These are phyloP conservation scores for Dendrocalamus sinicus DNA, from an alignment of 176 grass and related monocot species.

Conservation along the genomic window DNA sequence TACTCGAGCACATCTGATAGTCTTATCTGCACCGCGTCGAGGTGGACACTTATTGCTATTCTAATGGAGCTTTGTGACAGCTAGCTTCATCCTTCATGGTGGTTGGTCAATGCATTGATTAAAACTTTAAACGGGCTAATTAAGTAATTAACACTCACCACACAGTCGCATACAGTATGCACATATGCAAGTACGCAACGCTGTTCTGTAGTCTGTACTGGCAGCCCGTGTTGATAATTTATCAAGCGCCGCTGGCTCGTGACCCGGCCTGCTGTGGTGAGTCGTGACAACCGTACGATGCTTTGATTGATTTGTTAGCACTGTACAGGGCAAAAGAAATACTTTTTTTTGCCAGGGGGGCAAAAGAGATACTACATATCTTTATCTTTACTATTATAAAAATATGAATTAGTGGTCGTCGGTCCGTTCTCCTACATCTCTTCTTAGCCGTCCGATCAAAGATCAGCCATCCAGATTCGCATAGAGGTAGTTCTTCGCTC, in stretches of 20 bases:
- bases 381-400: too few species aligned
- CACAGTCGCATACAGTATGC: neutral
- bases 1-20: neutral
- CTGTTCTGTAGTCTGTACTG: neutral
- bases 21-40: neutral
- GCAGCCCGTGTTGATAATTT: neutral
- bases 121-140: neutral
- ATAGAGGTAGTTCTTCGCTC: too few species aligned
- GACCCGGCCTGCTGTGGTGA: conserved; percentile 4
- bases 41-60: neutral
- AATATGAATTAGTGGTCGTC: too few species aligned
- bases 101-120: neutral
- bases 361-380: too few species aligned
- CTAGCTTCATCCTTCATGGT: neutral
- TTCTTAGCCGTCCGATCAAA: too few species aligned
- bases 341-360: neutral
- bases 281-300: neutral
- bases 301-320: neutral
- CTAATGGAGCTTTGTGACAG: neutral
- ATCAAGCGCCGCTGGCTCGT: conserved; percentile 2
- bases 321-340: too few species aligned
- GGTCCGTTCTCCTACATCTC: too few species aligned
- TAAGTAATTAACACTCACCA: neutral
- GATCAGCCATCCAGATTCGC: too few species aligned
- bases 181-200: neutral